These are phyloP conservation scores for Leucocoprinus leucothites DNA, from an alignment of 768 basidiomycete species.

Conservation along the genomic window DNA sequence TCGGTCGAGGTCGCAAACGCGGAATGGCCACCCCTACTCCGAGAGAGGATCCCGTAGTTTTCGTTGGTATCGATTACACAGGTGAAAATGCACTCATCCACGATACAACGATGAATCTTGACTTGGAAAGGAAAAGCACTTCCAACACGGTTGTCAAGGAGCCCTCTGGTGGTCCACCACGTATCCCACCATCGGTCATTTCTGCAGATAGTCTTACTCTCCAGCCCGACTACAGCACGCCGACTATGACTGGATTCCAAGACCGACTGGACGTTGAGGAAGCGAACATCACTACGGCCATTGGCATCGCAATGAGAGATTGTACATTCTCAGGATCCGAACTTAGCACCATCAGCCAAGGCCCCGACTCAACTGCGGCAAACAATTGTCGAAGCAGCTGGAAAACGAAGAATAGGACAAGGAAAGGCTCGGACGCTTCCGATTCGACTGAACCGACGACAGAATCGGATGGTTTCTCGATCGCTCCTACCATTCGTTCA, in stretches of 20 bases:
- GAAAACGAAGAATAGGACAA: constrained; percentile 2
- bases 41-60: not conserved
- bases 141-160: not conserved
- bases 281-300: constrained; percentile 24
- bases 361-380: not conserved
- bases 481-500: constrained; percentile 12
- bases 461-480: constrained; percentile 15
- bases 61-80: not conserved
- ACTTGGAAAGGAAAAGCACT: not conserved
- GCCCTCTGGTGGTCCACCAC: not conserved
- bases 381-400: constrained; percentile 5
- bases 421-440: constrained; percentile 30
- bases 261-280: constrained; percentile 24
- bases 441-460: constrained; percentile 26
- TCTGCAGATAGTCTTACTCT: not conserved
- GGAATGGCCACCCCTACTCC: not conserved
- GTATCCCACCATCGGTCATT: constrained; percentile 3
- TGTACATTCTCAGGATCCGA: not conserved
- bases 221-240: not conserved
- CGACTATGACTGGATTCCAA: constrained; percentile 15
- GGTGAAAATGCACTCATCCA: not conserved
- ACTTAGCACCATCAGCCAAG: not conserved
- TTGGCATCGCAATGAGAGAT: constrained; percentile 18
- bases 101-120: not conserved
- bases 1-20: not conserved